Evolutionary conservation across 2,329 filamentous ascomycete genomes (phyloP).

Genomic region (Aspergillus cejpii): DNA sequence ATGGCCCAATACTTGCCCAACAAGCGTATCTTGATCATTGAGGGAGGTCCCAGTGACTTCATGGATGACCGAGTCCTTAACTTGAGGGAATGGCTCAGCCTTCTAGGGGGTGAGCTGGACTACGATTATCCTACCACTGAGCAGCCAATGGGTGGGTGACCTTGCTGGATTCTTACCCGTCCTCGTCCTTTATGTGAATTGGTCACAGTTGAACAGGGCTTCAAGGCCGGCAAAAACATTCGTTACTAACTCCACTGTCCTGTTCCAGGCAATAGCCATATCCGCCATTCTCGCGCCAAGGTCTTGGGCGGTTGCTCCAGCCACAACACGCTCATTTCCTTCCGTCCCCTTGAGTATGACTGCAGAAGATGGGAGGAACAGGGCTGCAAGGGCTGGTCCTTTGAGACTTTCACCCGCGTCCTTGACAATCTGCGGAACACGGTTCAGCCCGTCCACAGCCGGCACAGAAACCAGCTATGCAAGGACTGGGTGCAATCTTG

Average conservation of each 20-base stretch:
- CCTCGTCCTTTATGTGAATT: background rate
- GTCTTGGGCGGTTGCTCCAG: slow-evolving; percentile 88
- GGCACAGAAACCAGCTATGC: slow-evolving; percentile 84
- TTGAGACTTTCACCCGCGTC: slow-evolving; percentile 73
- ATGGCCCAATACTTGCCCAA: slow-evolving; percentile 76
- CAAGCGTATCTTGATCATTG: slow-evolving; percentile 74
- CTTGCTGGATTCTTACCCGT: background rate
- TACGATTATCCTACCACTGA: slow-evolving; percentile 87
- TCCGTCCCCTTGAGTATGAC: slow-evolving; percentile 86
- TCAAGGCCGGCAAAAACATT: background rate
- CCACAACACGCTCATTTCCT: slow-evolving; percentile 90
- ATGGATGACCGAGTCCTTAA: slow-evolving; percentile 81
- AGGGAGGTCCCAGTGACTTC: slow-evolving; percentile 83
- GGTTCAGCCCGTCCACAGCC: slow-evolving; percentile 78
- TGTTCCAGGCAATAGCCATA: slow-evolving; percentile 69
- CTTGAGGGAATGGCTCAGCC: slow-evolving; percentile 76
- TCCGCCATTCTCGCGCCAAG: slow-evolving; percentile 86
- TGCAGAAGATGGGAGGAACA: slow-evolving; percentile 74
- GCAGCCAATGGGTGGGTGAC: slow-evolving; percentile 63
- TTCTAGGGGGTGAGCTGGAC: slow-evolving; percentile 81
- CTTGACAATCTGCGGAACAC: slow-evolving; percentile 81
- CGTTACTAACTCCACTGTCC: background rate
- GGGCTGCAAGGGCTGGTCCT: slow-evolving; percentile 79
- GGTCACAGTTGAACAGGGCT: background rate
- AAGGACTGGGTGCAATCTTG: slow-evolving; percentile 82